phyloP scores from a whole-genome alignment of 129 eudicot species.

The Lactuca sativa region DNA sequence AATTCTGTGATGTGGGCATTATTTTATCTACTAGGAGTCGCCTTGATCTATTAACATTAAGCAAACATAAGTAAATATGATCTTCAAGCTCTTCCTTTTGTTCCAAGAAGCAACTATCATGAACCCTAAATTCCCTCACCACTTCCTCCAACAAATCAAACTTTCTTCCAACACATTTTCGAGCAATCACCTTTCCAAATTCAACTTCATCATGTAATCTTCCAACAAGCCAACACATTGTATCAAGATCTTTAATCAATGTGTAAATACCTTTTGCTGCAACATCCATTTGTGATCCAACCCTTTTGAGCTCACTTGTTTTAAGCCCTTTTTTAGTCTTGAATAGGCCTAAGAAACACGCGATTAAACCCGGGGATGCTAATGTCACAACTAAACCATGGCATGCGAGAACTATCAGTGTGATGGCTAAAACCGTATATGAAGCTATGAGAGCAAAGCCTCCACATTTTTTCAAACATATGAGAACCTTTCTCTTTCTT shows the following conservation, averaged over 20 bases:
- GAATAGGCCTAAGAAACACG: slow-evolving; percentile 23
- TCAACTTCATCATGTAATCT: slow-evolving; percentile 64
- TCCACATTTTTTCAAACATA: slow-evolving; percentile 27
- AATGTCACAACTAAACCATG: slow-evolving; percentile 51
- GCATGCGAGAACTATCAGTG: slow-evolving; percentile 44
- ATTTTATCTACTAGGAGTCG: slow-evolving; percentile 48
- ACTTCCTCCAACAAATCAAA: slow-evolving; percentile 58
- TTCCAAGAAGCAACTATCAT: slow-evolving; percentile 52
- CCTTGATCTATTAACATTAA: slow-evolving; percentile 76
- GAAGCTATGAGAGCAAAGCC: slow-evolving; percentile 39
- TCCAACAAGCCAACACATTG: slow-evolving; percentile 65
- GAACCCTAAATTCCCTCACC: slow-evolving; percentile 47
- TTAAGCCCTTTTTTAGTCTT: slow-evolving; percentile 24
- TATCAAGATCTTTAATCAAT: slow-evolving; percentile 71
- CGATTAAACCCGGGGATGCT: slow-evolving; percentile 49
- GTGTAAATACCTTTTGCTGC: slow-evolving; percentile 78
- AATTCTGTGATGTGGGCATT: slow-evolving; percentile 20
- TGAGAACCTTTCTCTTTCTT: slow-evolving; percentile 36
- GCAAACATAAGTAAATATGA: slow-evolving; percentile 68
- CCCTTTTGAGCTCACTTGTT: slow-evolving; percentile 29
- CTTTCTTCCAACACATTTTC: slow-evolving; percentile 50
- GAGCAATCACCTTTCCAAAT: slow-evolving; percentile 51
- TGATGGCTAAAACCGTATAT: slow-evolving; percentile 38
- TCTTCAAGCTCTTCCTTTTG: slow-evolving; percentile 78
- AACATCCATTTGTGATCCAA: slow-evolving; percentile 54